Base-by-base conservation (phyloP, 108 stramenopile species). In the Aurantiochytrium sp. region DNA sequence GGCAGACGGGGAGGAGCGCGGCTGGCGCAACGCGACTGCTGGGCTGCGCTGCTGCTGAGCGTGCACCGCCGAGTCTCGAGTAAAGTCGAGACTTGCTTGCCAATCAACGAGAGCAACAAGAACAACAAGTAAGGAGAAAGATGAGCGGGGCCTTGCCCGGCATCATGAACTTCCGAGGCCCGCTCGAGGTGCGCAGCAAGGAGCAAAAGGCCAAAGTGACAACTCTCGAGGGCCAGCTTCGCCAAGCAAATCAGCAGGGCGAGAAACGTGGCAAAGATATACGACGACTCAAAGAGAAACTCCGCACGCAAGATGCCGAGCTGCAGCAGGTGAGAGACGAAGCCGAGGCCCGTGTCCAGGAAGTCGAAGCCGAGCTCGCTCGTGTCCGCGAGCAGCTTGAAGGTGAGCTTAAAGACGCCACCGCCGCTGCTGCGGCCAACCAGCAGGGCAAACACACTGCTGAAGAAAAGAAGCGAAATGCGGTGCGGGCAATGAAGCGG, bases 391-490 rank as follows among this genome's bases (percentile, higher is more conserved):
- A 47, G 28, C 14, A 83, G 76, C 76, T 83, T 12, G 49, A 83
- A 23, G 19, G 49, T 4, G 23, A 53, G 51, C 76, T 83, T 4
- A 53, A 47, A 12, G 76, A 83, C n/a, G 76, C 76, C 3, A 4
- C 45, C 0, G 76, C 45, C 25, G 25, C 19, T 6, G 76, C 76
- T 12, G 76, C 45, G 0, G n/a, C 45, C n/a, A 83, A 53, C 25
- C 6, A 45, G n/a, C 45, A 83, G 3, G 76, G 23, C 45, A 83
- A 83, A 23, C 76, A 83, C 23, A 23, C 45, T 2, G 76, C 76
- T 0, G 76, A 83, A 53, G 76, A 83, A 53, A 83, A 83, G 76
- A 83, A 83, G 76, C 76, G 76, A 6, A 83, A 83, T 4, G 76
- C 76, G 12, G 76, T 83, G 2, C 45, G 51, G 10, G 51, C 49